Percentiles rank a stretch among this genome's conserved stretches.
Evolutionary conservation across 1,284 basidiomycete genomes (phyloP).

Genomic region (Fomitopsis schrenkii): DNA sequence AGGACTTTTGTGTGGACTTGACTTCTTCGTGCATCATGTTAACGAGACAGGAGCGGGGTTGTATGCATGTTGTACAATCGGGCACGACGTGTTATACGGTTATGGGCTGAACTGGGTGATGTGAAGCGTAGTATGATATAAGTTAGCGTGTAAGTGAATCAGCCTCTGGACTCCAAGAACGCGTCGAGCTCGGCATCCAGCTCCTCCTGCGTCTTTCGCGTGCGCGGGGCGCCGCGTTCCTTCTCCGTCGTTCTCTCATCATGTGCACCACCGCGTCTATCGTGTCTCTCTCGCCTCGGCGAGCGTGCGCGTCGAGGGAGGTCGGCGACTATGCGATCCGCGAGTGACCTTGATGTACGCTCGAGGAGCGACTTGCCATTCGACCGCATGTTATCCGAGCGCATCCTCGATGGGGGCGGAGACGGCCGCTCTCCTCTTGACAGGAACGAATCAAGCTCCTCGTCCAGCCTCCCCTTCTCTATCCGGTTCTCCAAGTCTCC

Average conservation of each 20-base stretch:
- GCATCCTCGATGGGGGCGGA: conserved; percentile 59
- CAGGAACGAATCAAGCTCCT: conserved; percentile 64
- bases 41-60: background rate
- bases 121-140: background rate
- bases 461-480: conserved; percentile 42
- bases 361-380: conserved; percentile 50
- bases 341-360: conserved; percentile 44
- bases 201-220: conserved; percentile 61
- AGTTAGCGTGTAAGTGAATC: conserved; percentile 2
- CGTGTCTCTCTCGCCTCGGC: conserved; percentile 19
- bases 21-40: no score
- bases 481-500: conserved; percentile 28
- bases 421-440: conserved; percentile 34
- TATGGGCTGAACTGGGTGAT: background rate
- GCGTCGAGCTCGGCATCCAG: conserved; percentile 76
- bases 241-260: conserved; percentile 1
- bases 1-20: no score
- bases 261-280: conserved; percentile 5
- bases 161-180: conserved; percentile 49
- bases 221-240: conserved; percentile 29
- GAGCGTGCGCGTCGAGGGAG: conserved; percentile 36
- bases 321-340: conserved; percentile 40
- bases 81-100: background rate
- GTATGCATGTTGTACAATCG: background rate
- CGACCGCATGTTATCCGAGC: conserved; percentile 52